A percentile compares a stretch with the other conserved stretches of the same genome.
These are phyloP conservation scores for Penicillium fuscoglaucum DNA, from an alignment of 2,329 filamentous ascomycete genomes.

Conservation along the genomic window DNA sequence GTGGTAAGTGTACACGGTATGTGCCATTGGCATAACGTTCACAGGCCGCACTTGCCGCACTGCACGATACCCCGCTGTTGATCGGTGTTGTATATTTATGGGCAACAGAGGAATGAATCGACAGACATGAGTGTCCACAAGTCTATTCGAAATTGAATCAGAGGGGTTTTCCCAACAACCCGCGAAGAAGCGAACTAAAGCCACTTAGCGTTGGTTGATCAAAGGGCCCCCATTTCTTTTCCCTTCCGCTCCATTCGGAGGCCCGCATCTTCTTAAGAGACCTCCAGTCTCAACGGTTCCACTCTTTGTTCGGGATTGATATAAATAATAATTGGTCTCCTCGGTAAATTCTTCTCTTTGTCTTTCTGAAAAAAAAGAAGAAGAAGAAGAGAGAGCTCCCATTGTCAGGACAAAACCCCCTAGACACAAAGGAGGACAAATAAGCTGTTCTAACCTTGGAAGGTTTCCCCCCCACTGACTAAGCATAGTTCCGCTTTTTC, in stretches of 20 bases:
- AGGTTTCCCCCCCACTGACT: slow-evolving; percentile 10
- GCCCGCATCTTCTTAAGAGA: slow-evolving; percentile 16
- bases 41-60: slow-evolving; percentile 23
- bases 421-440: background rate
- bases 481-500: slow-evolving; percentile 13
- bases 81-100: background rate
- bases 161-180: slow-evolving; percentile 3
- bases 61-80: slow-evolving; percentile 9
- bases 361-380: background rate
- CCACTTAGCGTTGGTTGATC: slow-evolving; percentile 10
- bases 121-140: background rate
- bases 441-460: too few relatives aligned
- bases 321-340: slow-evolving; percentile 8
- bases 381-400: background rate
- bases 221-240: slow-evolving; percentile 22
- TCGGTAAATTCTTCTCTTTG: background rate
- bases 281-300: slow-evolving; percentile 12
- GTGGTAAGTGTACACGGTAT: background rate
- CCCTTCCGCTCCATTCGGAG: slow-evolving; percentile 29
- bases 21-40: slow-evolving; percentile 3
- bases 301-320: slow-evolving; percentile 18
- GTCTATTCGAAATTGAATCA: background rate
- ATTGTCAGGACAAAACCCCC: background rate
- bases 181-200: background rate
- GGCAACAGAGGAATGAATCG: background rate